Conservation (phyloP, 2,329 filamentous ascomycete genomes). For the Botrytis tulipae region DNA sequence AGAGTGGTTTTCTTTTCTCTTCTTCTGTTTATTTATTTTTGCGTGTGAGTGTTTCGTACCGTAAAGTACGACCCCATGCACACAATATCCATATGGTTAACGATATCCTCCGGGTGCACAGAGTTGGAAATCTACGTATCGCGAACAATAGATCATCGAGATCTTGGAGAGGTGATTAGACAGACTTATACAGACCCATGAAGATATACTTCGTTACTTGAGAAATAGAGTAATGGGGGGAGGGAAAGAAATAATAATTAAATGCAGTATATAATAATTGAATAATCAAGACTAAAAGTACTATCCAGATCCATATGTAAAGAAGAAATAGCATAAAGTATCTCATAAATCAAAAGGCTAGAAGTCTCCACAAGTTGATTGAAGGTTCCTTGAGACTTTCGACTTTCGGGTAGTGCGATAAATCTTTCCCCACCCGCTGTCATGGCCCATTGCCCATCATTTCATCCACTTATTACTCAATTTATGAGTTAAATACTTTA, state of each 20-base stretch:
- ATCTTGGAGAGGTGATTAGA: neutral
- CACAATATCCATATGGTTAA: slow-evolving; percentile 14
- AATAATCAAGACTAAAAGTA: neutral
- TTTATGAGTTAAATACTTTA: neutral
- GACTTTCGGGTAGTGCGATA: slow-evolving; percentile 14
- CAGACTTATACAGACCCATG: neutral
- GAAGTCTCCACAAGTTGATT: slow-evolving; percentile 11
- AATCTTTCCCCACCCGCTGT: slow-evolving; percentile 9
- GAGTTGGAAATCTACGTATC: slow-evolving; percentile 6
- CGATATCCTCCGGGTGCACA: slow-evolving; percentile 8
- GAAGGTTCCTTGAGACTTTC: slow-evolving; percentile 1
- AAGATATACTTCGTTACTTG: slow-evolving; percentile 5
- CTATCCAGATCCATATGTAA: neutral
- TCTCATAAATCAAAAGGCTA: slow-evolving; percentile 16
- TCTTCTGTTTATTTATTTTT: neutral
- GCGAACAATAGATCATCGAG: slow-evolving; percentile 2
- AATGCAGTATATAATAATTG: neutral
- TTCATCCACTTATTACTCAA: neutral
- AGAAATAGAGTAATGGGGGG: neutral
- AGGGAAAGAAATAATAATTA: neutral
- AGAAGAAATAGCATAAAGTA: neutral
- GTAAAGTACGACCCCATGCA: slow-evolving; percentile 5
- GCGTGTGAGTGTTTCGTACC: neutral
- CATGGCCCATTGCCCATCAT: neutral
- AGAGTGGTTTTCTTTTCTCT: neutral